Evolutionary conservation across 106 monocot genomes (phyloP).

Genomic region (Dioscorea dumetorum): DNA sequence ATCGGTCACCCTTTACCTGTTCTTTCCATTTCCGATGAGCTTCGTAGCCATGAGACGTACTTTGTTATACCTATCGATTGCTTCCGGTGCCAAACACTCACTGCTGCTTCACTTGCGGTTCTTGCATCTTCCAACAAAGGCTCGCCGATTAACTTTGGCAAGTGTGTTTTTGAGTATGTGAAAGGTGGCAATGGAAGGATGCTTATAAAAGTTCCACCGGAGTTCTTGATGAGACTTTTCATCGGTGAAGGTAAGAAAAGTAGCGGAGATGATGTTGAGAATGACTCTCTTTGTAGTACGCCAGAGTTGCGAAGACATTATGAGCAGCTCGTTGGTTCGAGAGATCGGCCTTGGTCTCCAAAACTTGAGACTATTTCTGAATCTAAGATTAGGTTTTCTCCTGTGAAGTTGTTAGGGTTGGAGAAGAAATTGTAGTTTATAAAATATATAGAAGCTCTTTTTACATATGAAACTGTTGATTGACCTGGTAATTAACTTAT

Average conservation of each 20-base stretch:
- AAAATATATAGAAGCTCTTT: too few relatives aligned
- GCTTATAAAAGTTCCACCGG: conserved; percentile 9
- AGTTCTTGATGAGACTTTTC: conserved; percentile 6
- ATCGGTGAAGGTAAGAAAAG: not conserved
- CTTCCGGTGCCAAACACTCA: conserved; percentile 6
- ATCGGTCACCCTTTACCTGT: conserved; percentile 13
- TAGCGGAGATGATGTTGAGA: not conserved
- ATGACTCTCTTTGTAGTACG: conserved; percentile 9
- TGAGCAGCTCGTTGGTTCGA: conserved; percentile 14
- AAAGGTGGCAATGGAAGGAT: conserved; percentile 4
- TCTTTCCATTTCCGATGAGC: conserved; percentile 3
- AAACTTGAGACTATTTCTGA: conserved; percentile 25
- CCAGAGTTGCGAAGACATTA: conserved; percentile 28
- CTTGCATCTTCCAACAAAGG: not conserved
- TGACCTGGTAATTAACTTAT: too few relatives aligned
- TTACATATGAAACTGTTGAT: too few relatives aligned
- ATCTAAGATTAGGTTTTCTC: conserved; percentile 6
- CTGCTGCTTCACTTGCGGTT: conserved; percentile 2
- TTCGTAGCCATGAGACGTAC: conserved; percentile 3
- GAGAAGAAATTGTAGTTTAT: not conserved
- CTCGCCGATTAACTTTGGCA: conserved; percentile 1
- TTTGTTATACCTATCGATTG: conserved; percentile 7
- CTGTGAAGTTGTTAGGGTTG: conserved; percentile 10
- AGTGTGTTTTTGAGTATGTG: conserved; percentile 5
- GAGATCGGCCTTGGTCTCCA: conserved; percentile 18